Base-by-base conservation (phyloP, 208 protist genomes). In the Leishmania braziliensis region DNA sequence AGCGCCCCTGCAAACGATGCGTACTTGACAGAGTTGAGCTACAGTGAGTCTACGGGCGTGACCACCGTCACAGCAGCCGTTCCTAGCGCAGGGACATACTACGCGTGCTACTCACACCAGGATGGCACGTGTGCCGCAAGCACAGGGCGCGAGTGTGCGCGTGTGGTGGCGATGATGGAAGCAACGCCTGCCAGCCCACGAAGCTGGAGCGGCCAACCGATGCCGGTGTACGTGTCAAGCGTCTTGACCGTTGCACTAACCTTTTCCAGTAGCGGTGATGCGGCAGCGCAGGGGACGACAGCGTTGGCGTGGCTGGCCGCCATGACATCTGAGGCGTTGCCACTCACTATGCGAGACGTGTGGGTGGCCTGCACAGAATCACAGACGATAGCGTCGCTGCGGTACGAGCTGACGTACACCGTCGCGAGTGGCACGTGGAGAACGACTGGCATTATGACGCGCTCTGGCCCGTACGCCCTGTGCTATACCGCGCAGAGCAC, bases 81-180 rank as follows among this genome's bases (percentile, higher is more conserved):
- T 71, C 87, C 88, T 1, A 51, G 46, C 26, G 84, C 88, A 23
- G 93, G 92, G 6, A 88, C 71, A 36, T 98, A 93, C 88, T 92
- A 93, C 70, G 82, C 96, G 43, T 98, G 95, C 81, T 96, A 96
- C 88, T 91, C 92, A 14, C 84, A 95, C 70, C 86, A 85, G 56
- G 43, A n/a, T 0, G 90, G 70, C 20, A n/a, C 50, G 18, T 95
- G 92, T 79, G 85, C 77, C 29, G 66, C 80, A 14, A 77, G 43
- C 36, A 77, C 65, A 16, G 80, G 66, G 16, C 71, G 84, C 23
- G 91, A 97, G 62, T 96, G 93, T 85, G 93, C 95, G 29, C 88
- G 95, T 3, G 86, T 96, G 20, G 89, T 98, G 54, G 95, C 89
- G 3, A 78, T 62, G 8, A 83, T 98, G n/a, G 68, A 79, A 36